Evolutionary conservation across 31 red algal genomes (phyloP).

Genomic region (Endocladia muricata): DNA sequence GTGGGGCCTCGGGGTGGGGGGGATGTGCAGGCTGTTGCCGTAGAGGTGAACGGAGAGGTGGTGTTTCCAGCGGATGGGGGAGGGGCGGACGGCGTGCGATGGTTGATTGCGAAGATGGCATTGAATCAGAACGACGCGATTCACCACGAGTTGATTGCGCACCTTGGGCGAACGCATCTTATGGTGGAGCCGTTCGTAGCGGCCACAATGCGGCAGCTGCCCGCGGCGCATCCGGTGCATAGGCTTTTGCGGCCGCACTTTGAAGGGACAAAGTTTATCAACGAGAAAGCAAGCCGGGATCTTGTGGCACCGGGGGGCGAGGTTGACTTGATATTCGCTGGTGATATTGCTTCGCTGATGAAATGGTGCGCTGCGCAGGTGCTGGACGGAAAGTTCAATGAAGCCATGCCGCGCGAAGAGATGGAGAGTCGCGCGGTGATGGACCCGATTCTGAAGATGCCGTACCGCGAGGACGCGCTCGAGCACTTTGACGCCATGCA

Average conservation of each 20-base stretch:
- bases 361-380: slow-evolving; percentile 3
- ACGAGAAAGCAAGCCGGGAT: slow-evolving; percentile 16
- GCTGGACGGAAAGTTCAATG: slow-evolving; percentile 11
- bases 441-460: background rate
- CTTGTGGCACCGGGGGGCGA: slow-evolving; percentile 26
- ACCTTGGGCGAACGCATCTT: slow-evolving; percentile 41
- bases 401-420: slow-evolving; percentile 7
- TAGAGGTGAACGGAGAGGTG: slow-evolving; percentile 9
- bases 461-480: slow-evolving; percentile 45
- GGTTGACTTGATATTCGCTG: slow-evolving; percentile 25
- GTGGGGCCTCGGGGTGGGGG: too few species aligned
- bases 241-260: slow-evolving; percentile 32
- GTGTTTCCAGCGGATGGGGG: background rate
- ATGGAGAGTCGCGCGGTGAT: slow-evolving; percentile 7
- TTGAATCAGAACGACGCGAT: slow-evolving; percentile 22
- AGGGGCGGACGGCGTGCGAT: background rate
- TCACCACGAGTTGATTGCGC: slow-evolving; percentile 38
- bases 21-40: slow-evolving; percentile 26
- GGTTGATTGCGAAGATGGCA: slow-evolving; percentile 29
- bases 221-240: slow-evolving; percentile 23
- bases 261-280: slow-evolving; percentile 44
- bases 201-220: slow-evolving; percentile 23
- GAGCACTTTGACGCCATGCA: slow-evolving; percentile 21
- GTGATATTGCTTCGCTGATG: background rate
- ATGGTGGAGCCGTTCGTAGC: slow-evolving; percentile 27